Base-by-base conservation (phyloP, 345 rosid genomes). In the Rhodamnia argentea region DNA sequence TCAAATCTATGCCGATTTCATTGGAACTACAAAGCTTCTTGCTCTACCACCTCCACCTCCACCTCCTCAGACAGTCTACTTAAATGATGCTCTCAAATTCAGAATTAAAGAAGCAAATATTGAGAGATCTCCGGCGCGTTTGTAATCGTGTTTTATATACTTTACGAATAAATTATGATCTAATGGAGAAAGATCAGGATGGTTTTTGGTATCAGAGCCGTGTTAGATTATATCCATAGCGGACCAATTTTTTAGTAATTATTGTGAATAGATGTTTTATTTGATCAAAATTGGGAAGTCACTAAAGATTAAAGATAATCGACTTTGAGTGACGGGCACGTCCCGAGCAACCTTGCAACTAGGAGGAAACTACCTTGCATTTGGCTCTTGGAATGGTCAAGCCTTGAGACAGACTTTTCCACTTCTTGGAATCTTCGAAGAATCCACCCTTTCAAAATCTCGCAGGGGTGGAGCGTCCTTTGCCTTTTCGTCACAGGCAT, bases 81-180 rank as follows among this genome's bases (percentile, higher is more conserved):
- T 13, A 13, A 59, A 1, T n/a, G 2, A 6, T n/a, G 1, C 18
- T n/a, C 37, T 59, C 70, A 59, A 59, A 59, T 32, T 59, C 70
- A n/a, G 18, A 2, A n/a, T n/a, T 26, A 27, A 59, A 59, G 37
- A 59, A 59, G 37, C n/a, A 59, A n/a, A 13, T n/a, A 59, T 59
- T n/a, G 8, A 1, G 27, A 59, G 10, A 59, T n/a, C 18, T 13
- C 2, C 2, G 0, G 14, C 0, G 37, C 14, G 32, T 6, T 59
- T 59, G 70, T 59, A 13, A 59, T n/a, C 1, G 70, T 59, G 29
- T 59, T 52, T 52, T 13, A 52, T 52, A 13, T 13, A 15, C 54
- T 4, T 13, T 58, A 58, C n/a, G 13, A 59, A 59, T n/a, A 59
- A 14, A n/a, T 27, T 5, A 29, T 58, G 70, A 59, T n/a, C 15